phyloP scores from a whole-genome alignment of 768 basidiomycete species.

The Mycena capillaripes region DNA sequence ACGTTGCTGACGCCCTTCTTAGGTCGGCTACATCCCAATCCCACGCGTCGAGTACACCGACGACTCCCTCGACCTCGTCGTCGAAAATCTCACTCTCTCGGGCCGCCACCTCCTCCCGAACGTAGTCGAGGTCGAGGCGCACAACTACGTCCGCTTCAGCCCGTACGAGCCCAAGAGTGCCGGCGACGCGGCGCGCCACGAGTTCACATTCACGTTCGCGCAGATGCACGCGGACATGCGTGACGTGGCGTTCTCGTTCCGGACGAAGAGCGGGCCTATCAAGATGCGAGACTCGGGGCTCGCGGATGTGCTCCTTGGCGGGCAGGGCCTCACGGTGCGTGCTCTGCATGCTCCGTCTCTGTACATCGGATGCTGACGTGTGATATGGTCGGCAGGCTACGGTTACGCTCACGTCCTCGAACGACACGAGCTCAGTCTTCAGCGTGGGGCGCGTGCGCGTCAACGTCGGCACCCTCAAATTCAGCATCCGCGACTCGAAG shows the following conservation, averaged over 20 bases:
- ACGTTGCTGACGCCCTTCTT: neutral
- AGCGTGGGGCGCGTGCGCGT: constrained; percentile 80
- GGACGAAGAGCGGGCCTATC: constrained; percentile 81
- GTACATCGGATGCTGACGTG: neutral
- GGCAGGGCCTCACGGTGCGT: constrained; percentile 65
- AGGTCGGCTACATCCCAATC: constrained; percentile 76
- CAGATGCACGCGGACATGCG: constrained; percentile 97
- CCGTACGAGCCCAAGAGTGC: constrained; percentile 36
- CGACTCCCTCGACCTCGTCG: constrained; percentile 86
- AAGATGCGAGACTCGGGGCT: constrained; percentile 87
- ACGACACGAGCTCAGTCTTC: constrained; percentile 79
- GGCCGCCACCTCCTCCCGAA: constrained; percentile 93
- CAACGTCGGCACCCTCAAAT: constrained; percentile 90
- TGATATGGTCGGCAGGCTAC: constrained; percentile 58
- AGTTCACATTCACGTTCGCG: constrained; percentile 78
- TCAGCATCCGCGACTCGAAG: constrained; percentile 91
- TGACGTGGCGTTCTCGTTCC: constrained; percentile 93
- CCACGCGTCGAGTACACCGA: constrained; percentile 96
- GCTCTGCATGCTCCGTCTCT: neutral
- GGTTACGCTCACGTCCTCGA: constrained; percentile 67
- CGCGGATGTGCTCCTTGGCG: constrained; percentile 89
- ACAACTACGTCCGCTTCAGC: constrained; percentile 88
- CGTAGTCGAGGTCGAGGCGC: constrained; percentile 76
- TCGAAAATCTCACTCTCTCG: constrained; percentile 93
- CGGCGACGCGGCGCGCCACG: constrained; percentile 75